Evolutionary conservation across 2,329 filamentous ascomycete species (phyloP).

Genomic region (Onygena corvina): DNA sequence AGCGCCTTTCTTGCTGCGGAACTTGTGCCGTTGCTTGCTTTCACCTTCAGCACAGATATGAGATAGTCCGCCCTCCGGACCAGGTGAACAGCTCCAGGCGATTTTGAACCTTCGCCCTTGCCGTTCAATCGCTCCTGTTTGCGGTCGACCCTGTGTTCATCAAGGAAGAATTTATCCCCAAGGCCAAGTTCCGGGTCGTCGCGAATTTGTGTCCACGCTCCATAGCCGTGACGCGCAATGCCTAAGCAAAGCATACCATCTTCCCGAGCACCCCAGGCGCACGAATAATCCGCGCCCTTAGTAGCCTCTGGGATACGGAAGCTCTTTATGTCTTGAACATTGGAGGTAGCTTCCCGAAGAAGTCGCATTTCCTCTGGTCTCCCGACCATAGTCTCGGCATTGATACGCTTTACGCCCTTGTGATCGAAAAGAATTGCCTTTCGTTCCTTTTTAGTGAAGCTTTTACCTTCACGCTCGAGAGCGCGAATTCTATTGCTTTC

Average conservation of each 20-base stretch:
- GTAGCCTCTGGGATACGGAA: conserved; percentile 86
- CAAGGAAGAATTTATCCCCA: conserved; percentile 83
- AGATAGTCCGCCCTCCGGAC: conserved; percentile 92
- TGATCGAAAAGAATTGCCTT: conserved; percentile 96
- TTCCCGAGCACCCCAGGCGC: conserved; percentile 81
- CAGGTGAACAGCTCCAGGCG: conserved; percentile 91
- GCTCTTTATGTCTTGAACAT: conserved; percentile 54
- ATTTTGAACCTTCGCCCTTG: conserved; percentile 49
- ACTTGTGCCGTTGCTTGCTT: conserved; percentile 53
- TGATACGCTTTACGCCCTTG: conserved; percentile 83
- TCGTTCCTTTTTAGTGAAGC: conserved; percentile 88
- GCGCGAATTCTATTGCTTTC: conserved; percentile 53
- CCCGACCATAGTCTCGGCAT: conserved; percentile 88
- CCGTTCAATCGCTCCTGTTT: conserved; percentile 73
- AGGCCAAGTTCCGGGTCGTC: conserved; percentile 81
- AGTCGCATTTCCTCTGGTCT: conserved; percentile 80
- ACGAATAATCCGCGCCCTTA: conserved; percentile 83
- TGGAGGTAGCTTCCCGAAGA: conserved; percentile 59
- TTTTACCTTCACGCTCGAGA: conserved; percentile 62
- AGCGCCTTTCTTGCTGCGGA: conserved; percentile 63
- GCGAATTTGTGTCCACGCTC: conserved; percentile 86
- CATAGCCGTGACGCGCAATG: conserved; percentile 86
- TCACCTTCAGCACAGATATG: conserved; percentile 84
- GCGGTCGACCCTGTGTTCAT: conserved; percentile 96
- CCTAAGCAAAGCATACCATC: conserved; percentile 95